phyloP scores from a whole-genome alignment of 2,329 filamentous ascomycete species.

The Leptoxyphium fumago region DNA sequence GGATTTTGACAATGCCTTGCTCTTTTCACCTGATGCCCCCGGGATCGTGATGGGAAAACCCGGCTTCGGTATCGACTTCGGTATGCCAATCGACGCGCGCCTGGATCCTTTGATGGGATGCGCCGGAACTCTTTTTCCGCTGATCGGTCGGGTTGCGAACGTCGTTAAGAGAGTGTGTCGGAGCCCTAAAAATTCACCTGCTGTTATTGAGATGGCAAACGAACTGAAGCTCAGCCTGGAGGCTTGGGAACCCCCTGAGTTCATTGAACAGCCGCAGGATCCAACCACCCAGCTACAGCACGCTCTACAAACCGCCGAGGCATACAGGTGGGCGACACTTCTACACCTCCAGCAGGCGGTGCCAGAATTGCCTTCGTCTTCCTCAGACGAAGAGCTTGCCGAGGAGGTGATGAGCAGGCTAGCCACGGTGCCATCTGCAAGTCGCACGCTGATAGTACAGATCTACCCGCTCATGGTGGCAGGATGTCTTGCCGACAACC shows the following conservation, averaged over 20 bases:
- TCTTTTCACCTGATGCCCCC: slow-evolving; percentile 26
- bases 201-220: slow-evolving; percentile 47
- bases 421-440: slow-evolving; percentile 47
- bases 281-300: slow-evolving; percentile 47
- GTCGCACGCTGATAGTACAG: slow-evolving; percentile 51
- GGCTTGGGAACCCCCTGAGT: slow-evolving; percentile 43
- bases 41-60: slow-evolving; percentile 11
- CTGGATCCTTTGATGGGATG: slow-evolving; percentile 61
- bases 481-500: slow-evolving; percentile 45
- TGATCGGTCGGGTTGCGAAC: slow-evolving; percentile 51
- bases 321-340: slow-evolving; percentile 52
- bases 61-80: slow-evolving; percentile 24
- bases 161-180: slow-evolving; percentile 48
- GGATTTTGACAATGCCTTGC: slow-evolving; percentile 35
- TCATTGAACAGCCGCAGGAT: slow-evolving; percentile 48
- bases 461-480: slow-evolving; percentile 56
- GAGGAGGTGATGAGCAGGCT: slow-evolving; percentile 47
- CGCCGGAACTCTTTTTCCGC: slow-evolving; percentile 50
- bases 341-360: slow-evolving; percentile 55
- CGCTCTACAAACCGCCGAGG: slow-evolving; percentile 50
- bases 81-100: slow-evolving; percentile 31
- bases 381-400: slow-evolving; percentile 39
- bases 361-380: slow-evolving; percentile 48
- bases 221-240: slow-evolving; percentile 47
- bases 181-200: slow-evolving; percentile 41